Percentiles rank a stretch among this genome's conserved stretches.
Evolutionary conservation across 805 yeast genomes (phyloP).

Genomic region (Ogataea ganodermae): DNA sequence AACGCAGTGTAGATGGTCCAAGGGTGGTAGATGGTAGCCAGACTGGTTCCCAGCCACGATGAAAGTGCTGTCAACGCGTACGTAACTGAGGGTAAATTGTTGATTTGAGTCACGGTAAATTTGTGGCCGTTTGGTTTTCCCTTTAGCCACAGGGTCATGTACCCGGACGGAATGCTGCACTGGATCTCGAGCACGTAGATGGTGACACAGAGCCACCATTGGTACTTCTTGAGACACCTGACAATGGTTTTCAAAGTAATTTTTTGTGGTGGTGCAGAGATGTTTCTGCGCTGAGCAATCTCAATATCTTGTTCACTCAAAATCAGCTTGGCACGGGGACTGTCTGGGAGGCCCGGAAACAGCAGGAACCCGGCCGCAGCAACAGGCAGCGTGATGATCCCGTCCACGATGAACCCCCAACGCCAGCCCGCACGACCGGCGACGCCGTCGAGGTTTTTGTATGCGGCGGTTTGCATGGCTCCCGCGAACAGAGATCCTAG

Average conservation of each 20-base stretch:
- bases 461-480: conserved; percentile 43
- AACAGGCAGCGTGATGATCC: conserved; percentile 38
- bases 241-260: conserved; percentile 3
- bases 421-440: conserved; percentile 44
- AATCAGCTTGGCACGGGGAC: conserved; percentile 39
- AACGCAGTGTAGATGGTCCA: conserved; percentile 3
- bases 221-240: conserved; percentile 1
- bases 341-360: conserved; percentile 49
- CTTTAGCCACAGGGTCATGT: conserved; percentile 5
- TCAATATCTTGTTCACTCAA: conserved; percentile 39
- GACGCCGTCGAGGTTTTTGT: conserved; percentile 28
- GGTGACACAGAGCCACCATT: conserved; percentile 8
- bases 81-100: neutral
- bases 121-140: neutral
- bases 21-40: conserved; percentile 5
- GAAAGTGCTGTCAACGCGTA: conserved; percentile 2
- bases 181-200: conserved; percentile 1
- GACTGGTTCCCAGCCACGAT: conserved; percentile 5
- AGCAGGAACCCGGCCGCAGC: conserved; percentile 42
- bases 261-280: conserved; percentile 6
- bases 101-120: conserved; percentile 1
- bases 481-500: conserved; percentile 58
- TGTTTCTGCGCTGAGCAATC: conserved; percentile 33
- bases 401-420: conserved; percentile 54
- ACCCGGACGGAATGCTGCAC: neutral